Evolutionary conservation across 1,284 basidiomycete species (phyloP).

Genomic region (Ustilago esculenta): DNA sequence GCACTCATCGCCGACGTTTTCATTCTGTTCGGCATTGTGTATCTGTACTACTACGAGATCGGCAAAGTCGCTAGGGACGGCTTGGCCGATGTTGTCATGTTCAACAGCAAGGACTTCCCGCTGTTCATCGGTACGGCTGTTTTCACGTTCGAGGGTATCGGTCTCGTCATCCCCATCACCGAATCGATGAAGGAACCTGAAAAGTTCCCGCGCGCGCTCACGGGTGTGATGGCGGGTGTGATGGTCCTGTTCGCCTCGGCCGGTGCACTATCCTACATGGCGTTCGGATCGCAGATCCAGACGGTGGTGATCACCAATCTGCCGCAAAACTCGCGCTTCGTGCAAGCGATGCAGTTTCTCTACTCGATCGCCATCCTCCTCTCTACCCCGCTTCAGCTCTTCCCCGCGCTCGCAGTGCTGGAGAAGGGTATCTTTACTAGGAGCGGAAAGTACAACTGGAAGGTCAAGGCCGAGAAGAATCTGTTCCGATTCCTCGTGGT

Average conservation of each 20-base stretch:
- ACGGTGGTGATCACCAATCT: slow-evolving; percentile 96
- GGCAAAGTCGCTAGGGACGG: slow-evolving; percentile 50
- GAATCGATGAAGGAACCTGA: slow-evolving; percentile 91
- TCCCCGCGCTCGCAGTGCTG: slow-evolving; percentile 95
- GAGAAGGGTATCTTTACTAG: slow-evolving; percentile 90
- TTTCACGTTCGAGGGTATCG: slow-evolving; percentile 98
- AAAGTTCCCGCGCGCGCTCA: slow-evolving; percentile 87
- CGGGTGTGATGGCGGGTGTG: slow-evolving; percentile 87
- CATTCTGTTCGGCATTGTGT: slow-evolving; percentile 81
- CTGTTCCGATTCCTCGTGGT: slow-evolving; percentile 83
- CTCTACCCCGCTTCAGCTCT: slow-evolving; percentile 86
- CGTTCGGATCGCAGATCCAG: slow-evolving; percentile 87
- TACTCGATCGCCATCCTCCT: slow-evolving; percentile 82
- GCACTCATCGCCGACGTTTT: slow-evolving; percentile 94
- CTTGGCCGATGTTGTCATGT: slow-evolving; percentile 79
- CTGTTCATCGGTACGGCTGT: slow-evolving; percentile 96
- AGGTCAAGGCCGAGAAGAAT: slow-evolving; percentile 86
- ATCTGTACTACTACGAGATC: slow-evolving; percentile 66
- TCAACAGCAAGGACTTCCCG: slow-evolving; percentile 89
- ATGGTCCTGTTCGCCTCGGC: slow-evolving; percentile 84
- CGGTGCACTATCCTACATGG: slow-evolving; percentile 86
- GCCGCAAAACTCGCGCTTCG: slow-evolving; percentile 83
- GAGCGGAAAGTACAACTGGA: slow-evolving; percentile 80
- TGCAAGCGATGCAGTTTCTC: slow-evolving; percentile 78
- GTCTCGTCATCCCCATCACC: slow-evolving; percentile 94